phyloP scores from a whole-genome alignment of 2,329 filamentous ascomycete species.

The Fulvia fulva region DNA sequence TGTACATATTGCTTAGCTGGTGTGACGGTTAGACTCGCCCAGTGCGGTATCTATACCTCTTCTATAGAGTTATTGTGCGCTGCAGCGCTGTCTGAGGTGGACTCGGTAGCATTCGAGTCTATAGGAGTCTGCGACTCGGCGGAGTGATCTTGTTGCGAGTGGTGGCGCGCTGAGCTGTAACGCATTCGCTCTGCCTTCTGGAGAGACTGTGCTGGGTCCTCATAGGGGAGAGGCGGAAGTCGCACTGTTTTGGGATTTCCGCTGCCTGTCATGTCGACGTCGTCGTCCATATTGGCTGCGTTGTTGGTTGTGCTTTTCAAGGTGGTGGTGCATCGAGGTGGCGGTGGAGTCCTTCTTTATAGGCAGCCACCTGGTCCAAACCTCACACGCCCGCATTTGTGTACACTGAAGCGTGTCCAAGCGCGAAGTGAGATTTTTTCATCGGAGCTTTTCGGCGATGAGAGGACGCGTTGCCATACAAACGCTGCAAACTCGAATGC shows the following conservation, averaged over 20 bases:
- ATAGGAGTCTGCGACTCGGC: background rate
- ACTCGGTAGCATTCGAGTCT: background rate
- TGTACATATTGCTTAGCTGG: background rate
- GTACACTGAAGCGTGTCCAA: background rate
- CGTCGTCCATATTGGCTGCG: background rate
- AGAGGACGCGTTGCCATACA: background rate
- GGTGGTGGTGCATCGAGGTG: background rate
- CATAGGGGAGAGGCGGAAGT: too few species aligned
- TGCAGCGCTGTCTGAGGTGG: background rate
- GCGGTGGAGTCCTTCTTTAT: background rate
- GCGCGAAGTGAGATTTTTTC: background rate
- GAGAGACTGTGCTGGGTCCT: too few species aligned
- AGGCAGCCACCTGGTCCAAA: background rate
- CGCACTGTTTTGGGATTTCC: background rate
- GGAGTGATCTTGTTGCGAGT: background rate
- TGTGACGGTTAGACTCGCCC: background rate
- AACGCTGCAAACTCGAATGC: background rate
- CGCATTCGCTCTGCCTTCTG: background rate
- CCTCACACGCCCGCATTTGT: background rate
- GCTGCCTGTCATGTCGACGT: background rate
- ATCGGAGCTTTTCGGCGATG: background rate
- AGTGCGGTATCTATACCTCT: background rate
- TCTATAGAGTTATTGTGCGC: background rate
- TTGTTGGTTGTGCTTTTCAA: background rate
- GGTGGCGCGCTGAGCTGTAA: background rate